These are phyloP conservation scores for Primulina eburnea DNA, from an alignment of 257 asterid genomes.

Conservation along the genomic window DNA sequence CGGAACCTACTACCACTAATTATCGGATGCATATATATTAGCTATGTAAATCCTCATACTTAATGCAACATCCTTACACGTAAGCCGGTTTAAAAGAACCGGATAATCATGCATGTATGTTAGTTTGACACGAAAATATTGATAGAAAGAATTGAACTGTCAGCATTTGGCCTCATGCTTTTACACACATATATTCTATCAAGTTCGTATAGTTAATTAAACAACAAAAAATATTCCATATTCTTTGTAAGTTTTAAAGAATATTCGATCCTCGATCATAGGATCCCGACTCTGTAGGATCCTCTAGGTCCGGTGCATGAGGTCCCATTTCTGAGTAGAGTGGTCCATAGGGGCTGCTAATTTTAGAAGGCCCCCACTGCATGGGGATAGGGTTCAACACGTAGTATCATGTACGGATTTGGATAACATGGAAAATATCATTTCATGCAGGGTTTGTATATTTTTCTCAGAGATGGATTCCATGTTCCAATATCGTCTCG, in stretches of 20 bases:
- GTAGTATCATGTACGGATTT: conserved; percentile 17
- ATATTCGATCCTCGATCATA: not conserved
- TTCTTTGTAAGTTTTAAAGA: not conserved
- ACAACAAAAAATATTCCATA: too few species aligned
- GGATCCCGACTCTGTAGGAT: not conserved
- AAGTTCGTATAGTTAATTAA: too few species aligned
- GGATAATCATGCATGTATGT: too few species aligned
- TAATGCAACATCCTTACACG: too few species aligned
- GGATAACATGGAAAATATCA: not conserved
- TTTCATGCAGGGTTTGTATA: conserved; percentile 10
- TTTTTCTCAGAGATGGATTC: not conserved
- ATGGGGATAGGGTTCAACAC: conserved; percentile 22
- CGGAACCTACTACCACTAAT: too few species aligned
- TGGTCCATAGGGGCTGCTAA: not conserved
- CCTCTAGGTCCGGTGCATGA: not conserved
- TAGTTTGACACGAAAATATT: too few species aligned
- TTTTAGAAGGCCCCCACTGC: conserved; percentile 10
- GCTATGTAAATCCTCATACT: too few species aligned
- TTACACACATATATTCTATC: too few species aligned
- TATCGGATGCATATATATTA: too few species aligned
- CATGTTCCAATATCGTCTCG: not conserved
- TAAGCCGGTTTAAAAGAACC: too few species aligned
- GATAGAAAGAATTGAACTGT: too few species aligned
- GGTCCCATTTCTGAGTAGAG: not conserved
- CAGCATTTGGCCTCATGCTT: too few species aligned